These are phyloP conservation scores for Globisporangium camurandrum DNA, from an alignment of 352 stramenopile species.

Conservation along the genomic window DNA sequence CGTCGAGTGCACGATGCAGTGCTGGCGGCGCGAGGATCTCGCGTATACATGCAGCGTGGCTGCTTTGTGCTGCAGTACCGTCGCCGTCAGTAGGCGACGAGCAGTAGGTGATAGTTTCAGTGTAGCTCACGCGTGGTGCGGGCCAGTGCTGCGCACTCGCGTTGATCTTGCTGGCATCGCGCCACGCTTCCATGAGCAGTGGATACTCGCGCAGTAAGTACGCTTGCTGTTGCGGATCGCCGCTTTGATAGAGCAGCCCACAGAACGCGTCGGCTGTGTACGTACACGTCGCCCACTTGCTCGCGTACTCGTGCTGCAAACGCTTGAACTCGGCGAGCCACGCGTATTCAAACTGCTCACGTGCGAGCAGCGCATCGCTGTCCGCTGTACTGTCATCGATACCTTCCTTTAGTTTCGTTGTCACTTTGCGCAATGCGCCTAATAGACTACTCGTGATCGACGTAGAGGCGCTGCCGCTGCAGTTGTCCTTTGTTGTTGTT, in stretches of 20 bases:
- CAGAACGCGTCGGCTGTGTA: constrained; percentile 66
- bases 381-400: constrained; percentile 31
- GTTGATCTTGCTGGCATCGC: constrained; percentile 13
- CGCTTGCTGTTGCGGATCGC: constrained; percentile 35
- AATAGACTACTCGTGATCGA: constrained; percentile 33
- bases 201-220: constrained; percentile 42
- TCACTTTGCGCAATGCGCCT: constrained; percentile 46
- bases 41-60: neutral
- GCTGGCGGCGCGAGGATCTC: constrained; percentile 23
- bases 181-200: constrained; percentile 53
- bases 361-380: constrained; percentile 31
- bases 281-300: constrained; percentile 60
- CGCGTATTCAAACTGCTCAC: constrained; percentile 40
- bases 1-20: constrained; percentile 19
- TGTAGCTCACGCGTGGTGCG: constrained; percentile 13
- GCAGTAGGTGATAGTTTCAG: constrained; percentile 13
- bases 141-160: constrained; percentile 31
- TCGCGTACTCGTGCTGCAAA: constrained; percentile 32
- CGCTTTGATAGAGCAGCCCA: constrained; percentile 44
- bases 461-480: neutral
- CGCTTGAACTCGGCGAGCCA: constrained; percentile 55
- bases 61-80: too few species aligned
- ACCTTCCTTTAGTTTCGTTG: constrained; percentile 45
- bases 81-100: too few species aligned
- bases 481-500: neutral